Evolutionary conservation across 768 basidiomycete species (phyloP), one percentile per base, ranked within the genome.

Genomic region (Chalciporus piperatus): DNA sequence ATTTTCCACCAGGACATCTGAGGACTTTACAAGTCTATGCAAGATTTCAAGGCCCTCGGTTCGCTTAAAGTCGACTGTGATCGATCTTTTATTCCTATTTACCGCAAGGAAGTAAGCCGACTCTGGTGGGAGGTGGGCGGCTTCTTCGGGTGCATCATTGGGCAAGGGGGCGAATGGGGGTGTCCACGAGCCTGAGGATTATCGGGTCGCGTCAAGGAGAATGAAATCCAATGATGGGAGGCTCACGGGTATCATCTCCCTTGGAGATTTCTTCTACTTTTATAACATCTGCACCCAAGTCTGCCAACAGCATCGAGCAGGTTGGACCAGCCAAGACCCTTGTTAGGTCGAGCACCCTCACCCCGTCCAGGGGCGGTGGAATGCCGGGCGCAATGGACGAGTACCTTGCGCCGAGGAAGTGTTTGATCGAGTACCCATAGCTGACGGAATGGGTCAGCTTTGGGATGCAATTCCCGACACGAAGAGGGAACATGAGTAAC

Each of bases 261-360:
- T 76, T 79, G 40, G 77, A 74, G 47, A 81, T 74, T 64, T 92
- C 88, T 65, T 95, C 92, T 6, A 97, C 82, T 67, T 97, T 98
- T 67, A 97, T 81, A 25, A 98, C 92, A 64, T 98, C 92, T 42
- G 95, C 95, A 1, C 92, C 87, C 32, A 95, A 72, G 71, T 95
- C 92, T 7, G 86, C 93, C n/a, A 97, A 76, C 54, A 96, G 78
- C 93, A 95, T 90, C 2, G 92, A 90, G n/a, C 87, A 83, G 1
- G 87, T 87, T 28, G 93, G 93, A 0, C 92, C 93, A n/a, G 93
- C 93, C 44, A 98, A 73, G 1, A 97, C 88, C 25, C 95, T 80
- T 13, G 93, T 92, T 49, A 97, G 71, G 69, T 98, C 95, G 20
- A 98, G 75, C n/a, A 97, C 79, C 61, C 79, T 83, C 57, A 95